Evolutionary conservation across 2,329 filamentous ascomycete species (phyloP).

Genomic region (Aspergillus carbonarius): DNA sequence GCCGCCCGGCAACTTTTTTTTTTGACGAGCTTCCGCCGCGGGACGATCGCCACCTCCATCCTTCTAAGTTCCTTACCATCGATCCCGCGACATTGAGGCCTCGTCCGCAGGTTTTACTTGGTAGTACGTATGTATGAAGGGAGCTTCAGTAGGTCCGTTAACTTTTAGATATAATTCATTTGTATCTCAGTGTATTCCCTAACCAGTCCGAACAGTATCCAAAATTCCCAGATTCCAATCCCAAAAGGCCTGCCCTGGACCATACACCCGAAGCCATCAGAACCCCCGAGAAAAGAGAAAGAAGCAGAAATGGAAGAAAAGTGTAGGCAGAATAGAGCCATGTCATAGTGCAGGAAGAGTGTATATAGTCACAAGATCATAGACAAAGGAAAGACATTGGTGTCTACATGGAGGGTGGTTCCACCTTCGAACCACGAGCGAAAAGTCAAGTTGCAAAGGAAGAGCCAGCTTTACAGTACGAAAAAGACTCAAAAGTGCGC

Average conservation of each 20-base stretch:
- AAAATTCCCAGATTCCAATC: conserved; percentile 3
- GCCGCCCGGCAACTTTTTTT: neutral
- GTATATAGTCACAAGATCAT: conserved; percentile 25
- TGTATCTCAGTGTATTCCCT: neutral
- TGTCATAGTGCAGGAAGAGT: neutral
- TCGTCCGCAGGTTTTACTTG: neutral
- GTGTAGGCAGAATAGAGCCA: conserved; percentile 6
- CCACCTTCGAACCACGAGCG: conserved; percentile 10
- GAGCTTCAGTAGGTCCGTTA: neutral
- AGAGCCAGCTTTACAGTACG: conserved; percentile 21
- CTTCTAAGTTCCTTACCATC: neutral
- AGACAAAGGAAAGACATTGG: conserved; percentile 24
- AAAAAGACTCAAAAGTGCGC: conserved; percentile 17
- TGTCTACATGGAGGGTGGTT: conserved; percentile 19
- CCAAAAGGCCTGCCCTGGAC: conserved; percentile 9
- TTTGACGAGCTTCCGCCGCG: neutral
- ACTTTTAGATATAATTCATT: neutral
- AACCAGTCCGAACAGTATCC: conserved; percentile 7
- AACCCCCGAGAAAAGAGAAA: conserved; percentile 6
- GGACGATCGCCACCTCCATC: neutral
- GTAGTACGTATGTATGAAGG: neutral
- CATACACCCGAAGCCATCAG: conserved; percentile 5
- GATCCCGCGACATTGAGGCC: neutral
- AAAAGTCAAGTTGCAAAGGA: conserved; percentile 13
- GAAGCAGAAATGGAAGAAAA: neutral